Conservation (phyloP, 441 rosid genomes). For the Gossypium schwendimanii region DNA sequence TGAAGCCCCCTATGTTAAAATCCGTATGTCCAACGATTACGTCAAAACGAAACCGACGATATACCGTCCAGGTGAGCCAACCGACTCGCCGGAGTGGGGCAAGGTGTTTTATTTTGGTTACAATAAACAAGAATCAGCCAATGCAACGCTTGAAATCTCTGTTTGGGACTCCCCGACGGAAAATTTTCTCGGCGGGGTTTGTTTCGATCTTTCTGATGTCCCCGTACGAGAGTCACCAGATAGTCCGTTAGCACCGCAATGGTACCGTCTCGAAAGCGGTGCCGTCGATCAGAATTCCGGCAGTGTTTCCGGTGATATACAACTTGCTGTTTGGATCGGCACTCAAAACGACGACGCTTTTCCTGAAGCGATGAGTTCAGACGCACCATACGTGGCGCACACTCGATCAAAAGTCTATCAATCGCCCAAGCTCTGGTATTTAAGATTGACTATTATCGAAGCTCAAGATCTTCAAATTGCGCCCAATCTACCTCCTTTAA, state of each 20-base stretch:
- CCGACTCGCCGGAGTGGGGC: constrained; percentile 69
- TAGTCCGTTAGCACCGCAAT: constrained; percentile 83
- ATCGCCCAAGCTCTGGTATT: constrained; percentile 89
- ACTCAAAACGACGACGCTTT: constrained; percentile 90
- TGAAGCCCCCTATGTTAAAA: constrained; percentile 53
- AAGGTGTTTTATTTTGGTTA: constrained; percentile 62
- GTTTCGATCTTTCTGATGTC: constrained; percentile 79
- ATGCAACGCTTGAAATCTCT: constrained; percentile 67
- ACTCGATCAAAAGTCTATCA: constrained; percentile 89
- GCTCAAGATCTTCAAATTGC: constrained; percentile 78
- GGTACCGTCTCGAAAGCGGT: constrained; percentile 69
- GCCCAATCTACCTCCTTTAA: constrained; percentile 69
- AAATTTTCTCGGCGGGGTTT: constrained; percentile 74
- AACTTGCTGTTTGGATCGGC: constrained; percentile 90
- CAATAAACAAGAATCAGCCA: constrained; percentile 43
- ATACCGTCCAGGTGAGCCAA: constrained; percentile 47
- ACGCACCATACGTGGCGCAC: constrained; percentile 73
- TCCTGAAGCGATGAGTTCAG: constrained; percentile 81
- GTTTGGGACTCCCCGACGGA: constrained; percentile 70
- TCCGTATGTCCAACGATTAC: constrained; percentile 44
- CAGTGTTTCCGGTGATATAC: constrained; percentile 69
- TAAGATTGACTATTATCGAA: constrained; percentile 71
- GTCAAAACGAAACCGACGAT: constrained; percentile 43
- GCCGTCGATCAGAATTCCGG: constrained; percentile 31
- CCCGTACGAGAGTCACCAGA: constrained; percentile 80